Conservation (phyloP, 169 alveolate genomes). For the Plasmodium ovale region DNA sequence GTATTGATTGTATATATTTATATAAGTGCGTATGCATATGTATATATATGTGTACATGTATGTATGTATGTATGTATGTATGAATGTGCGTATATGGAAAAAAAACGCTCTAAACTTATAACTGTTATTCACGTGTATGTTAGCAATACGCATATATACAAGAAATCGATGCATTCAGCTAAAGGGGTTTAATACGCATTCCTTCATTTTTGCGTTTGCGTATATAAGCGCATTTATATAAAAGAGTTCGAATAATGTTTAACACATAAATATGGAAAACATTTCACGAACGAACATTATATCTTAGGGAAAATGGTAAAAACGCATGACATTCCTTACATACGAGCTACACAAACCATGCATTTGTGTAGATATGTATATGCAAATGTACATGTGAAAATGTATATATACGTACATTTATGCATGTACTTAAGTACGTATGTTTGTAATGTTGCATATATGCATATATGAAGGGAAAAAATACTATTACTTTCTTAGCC, state of each 20-base stretch:
- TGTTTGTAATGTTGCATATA: not conserved
- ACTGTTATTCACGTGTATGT: not conserved
- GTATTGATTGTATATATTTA: too few relatives aligned
- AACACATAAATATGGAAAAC: not conserved
- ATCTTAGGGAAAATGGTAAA: too few relatives aligned
- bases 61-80: not conserved
- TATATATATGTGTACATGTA: not conserved
- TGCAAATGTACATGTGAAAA: too few relatives aligned
- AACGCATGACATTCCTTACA: too few relatives aligned
- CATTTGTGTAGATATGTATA: too few relatives aligned
- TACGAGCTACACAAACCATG: too few relatives aligned
- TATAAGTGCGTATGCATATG: not conserved
- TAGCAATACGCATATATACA: too few relatives aligned
- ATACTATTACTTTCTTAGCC: not conserved
- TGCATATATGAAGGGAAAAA: not conserved
- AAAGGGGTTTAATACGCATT: too few relatives aligned
- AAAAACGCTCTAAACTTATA: constrained; percentile 1
- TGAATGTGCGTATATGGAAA: not conserved
- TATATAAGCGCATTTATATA: not conserved
- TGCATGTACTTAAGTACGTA: too few relatives aligned
- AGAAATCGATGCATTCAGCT: too few relatives aligned
- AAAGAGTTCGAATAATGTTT: not conserved
- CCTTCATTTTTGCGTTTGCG: not conserved
- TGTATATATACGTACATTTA: too few relatives aligned
- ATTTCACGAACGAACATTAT: not conserved